Evolutionary conservation across 495 filamentous ascomycete species (phyloP).

Genomic region (Penicillium soppii): DNA sequence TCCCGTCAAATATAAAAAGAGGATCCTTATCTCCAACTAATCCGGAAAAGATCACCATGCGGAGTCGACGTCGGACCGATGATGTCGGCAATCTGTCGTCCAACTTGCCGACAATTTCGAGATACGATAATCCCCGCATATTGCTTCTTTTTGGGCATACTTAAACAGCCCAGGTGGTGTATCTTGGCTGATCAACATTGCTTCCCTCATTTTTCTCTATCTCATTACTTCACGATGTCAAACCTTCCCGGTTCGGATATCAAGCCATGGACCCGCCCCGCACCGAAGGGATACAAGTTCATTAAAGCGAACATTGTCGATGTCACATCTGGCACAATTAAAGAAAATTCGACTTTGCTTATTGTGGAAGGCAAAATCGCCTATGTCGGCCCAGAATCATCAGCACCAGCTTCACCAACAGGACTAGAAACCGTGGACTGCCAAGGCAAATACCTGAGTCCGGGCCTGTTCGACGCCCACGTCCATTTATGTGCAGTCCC

Average conservation of each 20-base stretch:
- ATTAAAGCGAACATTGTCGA: slow-evolving; percentile 37
- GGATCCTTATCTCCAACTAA: slow-evolving; percentile 10
- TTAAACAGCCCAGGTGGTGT: no score
- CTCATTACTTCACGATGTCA: slow-evolving; percentile 3
- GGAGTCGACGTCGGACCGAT: slow-evolving; percentile 16
- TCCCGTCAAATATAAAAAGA: neutral
- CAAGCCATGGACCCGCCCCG: slow-evolving; percentile 36
- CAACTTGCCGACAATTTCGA: slow-evolving; percentile 9
- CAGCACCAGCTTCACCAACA: slow-evolving; percentile 6
- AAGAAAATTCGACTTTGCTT: slow-evolving; percentile 17
- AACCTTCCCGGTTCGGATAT: slow-evolving; percentile 22
- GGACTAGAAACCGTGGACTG: slow-evolving; percentile 32
- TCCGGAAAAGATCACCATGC: slow-evolving; percentile 8
- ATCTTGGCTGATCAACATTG: neutral
- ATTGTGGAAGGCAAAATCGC: slow-evolving; percentile 19
- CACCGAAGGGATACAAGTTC: slow-evolving; percentile 29
- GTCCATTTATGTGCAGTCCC: slow-evolving; percentile 51
- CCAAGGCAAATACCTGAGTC: slow-evolving; percentile 47
- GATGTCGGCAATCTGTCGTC: slow-evolving; percentile 14
- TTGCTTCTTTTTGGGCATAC: neutral
- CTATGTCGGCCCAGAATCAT: slow-evolving; percentile 12
- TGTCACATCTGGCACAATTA: slow-evolving; percentile 25
- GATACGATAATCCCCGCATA: neutral
- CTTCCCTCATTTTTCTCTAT: neutral
- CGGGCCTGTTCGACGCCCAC: slow-evolving; percentile 57